Evolutionary conservation across 768 basidiomycete species (phyloP).

Genomic region (Lepiota brunneoincarnata): DNA sequence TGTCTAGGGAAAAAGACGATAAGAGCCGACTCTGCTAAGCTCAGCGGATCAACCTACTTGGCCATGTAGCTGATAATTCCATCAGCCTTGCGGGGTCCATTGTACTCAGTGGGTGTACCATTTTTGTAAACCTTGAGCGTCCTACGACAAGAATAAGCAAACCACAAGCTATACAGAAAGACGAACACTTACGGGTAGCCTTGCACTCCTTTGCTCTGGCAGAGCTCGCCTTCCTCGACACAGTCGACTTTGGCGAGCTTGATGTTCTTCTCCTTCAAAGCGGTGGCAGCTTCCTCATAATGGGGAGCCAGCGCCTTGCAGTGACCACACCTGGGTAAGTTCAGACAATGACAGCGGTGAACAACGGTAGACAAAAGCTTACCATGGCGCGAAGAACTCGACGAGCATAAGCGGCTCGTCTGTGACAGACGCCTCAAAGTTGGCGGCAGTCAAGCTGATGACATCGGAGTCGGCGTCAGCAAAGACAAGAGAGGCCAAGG

Average conservation of each 20-base stretch:
- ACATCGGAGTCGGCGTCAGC: constrained; percentile 78
- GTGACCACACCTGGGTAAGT: constrained; percentile 77
- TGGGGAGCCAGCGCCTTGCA: constrained; percentile 95
- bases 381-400: constrained; percentile 96
- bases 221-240: constrained; percentile 90
- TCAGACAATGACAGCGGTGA: neutral
- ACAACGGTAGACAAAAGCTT: constrained; percentile 9
- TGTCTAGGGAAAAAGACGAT: constrained; percentile 46
- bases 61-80: constrained; percentile 96
- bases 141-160: constrained; percentile 32
- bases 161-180: neutral
- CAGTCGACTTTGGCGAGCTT: constrained; percentile 97
- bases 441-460: constrained; percentile 63
- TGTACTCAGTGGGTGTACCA: constrained; percentile 78
- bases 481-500: constrained; percentile 46
- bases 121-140: constrained; percentile 91
- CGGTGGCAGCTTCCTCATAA: constrained; percentile 91
- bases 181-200: constrained; percentile 82
- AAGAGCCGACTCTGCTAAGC: neutral
- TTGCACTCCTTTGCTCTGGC: constrained; percentile 81
- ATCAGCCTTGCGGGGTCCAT: constrained; percentile 89
- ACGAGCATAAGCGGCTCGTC: constrained; percentile 78
- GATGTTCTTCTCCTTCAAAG: constrained; percentile 86
- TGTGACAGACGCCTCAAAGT: constrained; percentile 65
- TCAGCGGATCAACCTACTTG: constrained; percentile 57